A percentile compares a stretch with the other conserved stretches of the same genome.
These are phyloP conservation scores for Baeospora myosura DNA, from an alignment of 1,284 basidiomycete species.

Conservation along the genomic window DNA sequence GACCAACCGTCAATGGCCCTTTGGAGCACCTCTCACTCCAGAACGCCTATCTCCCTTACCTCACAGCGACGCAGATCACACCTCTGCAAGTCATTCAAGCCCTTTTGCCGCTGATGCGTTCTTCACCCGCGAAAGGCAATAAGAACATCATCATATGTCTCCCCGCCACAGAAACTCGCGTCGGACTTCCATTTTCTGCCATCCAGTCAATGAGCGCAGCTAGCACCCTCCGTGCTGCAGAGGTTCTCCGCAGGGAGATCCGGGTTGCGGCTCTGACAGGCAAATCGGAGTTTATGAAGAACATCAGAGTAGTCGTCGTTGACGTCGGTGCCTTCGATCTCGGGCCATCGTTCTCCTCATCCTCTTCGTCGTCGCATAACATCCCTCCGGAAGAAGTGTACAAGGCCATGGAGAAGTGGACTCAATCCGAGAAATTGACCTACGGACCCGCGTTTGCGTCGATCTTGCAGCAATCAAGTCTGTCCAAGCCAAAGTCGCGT, in stretches of 20 bases:
- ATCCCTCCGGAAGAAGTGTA: constrained; percentile 30
- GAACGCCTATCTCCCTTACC: constrained; percentile 57
- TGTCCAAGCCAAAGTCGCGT: constrained; percentile 18
- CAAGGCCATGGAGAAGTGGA: constrained; percentile 59
- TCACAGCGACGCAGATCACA: constrained; percentile 64
- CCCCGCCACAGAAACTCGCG: constrained; percentile 58
- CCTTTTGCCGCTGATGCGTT: constrained; percentile 66
- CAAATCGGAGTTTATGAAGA: constrained; percentile 47
- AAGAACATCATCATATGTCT: constrained; percentile 66
- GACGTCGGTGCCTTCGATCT: constrained; percentile 58
- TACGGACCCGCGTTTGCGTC: constrained; percentile 62
- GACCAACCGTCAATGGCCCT: constrained; percentile 42
- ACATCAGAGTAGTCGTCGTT: constrained; percentile 55
- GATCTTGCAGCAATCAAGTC: constrained; percentile 35
- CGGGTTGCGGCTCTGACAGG: constrained; percentile 45
- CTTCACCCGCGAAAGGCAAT: constrained; percentile 44
- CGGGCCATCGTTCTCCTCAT: no score
- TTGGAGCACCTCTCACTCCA: constrained; percentile 64
- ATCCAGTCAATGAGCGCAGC: constrained; percentile 68
- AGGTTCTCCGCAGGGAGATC: constrained; percentile 68
- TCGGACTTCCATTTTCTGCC: constrained; percentile 63
- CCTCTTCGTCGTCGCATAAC: constrained; percentile 14
- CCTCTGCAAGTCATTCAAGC: constrained; percentile 70
- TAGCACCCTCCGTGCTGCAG: constrained; percentile 58
- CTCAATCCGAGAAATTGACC: constrained; percentile 56